These are phyloP conservation scores for Pythium dissimile DNA, from an alignment of 352 stramenopile species.

Conservation along the genomic window DNA sequence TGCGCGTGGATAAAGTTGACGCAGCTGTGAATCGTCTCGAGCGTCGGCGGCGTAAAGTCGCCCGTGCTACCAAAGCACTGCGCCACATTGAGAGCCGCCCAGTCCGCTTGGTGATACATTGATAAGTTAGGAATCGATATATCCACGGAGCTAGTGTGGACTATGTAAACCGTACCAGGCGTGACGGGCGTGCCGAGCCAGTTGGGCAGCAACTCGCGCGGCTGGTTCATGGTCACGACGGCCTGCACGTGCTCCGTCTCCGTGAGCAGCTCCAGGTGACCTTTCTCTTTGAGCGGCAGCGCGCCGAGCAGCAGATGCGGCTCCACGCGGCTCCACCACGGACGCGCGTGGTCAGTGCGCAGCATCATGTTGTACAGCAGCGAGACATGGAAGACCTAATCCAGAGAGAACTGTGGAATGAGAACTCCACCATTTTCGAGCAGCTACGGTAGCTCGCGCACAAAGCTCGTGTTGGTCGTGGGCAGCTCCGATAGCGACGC, in stretches of 20 bases:
- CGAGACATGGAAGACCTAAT: conserved; percentile 72
- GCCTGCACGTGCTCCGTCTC: conserved; percentile 51
- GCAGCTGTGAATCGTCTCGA: conserved; percentile 57
- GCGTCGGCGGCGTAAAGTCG: conserved; percentile 64
- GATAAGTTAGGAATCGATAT: not conserved
- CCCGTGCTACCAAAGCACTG: conserved; percentile 64
- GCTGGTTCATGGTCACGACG: conserved; percentile 81
- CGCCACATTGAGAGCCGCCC: conserved; percentile 35
- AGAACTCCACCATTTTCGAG: not conserved
- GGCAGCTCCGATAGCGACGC: not conserved
- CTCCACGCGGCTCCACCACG: conserved; percentile 76
- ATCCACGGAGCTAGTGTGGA: not conserved
- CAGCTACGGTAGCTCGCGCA: conserved; percentile 12
- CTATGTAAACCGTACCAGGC: conserved; percentile 27
- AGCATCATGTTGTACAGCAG: conserved; percentile 73
- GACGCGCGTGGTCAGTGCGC: conserved; percentile 36
- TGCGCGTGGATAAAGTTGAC: conserved; percentile 63
- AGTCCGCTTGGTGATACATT: conserved; percentile 36
- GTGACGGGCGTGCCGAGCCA: conserved; percentile 56
- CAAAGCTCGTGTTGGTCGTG: conserved; percentile 26
- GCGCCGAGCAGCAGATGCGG: conserved; percentile 63
- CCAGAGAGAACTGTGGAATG: not conserved
- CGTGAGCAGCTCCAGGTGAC: conserved; percentile 52
- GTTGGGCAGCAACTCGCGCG: conserved; percentile 61
- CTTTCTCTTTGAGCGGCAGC: conserved; percentile 54